phyloP scores from a whole-genome alignment of 495 filamentous ascomycete species.

The Pseudevernia furfuracea region DNA sequence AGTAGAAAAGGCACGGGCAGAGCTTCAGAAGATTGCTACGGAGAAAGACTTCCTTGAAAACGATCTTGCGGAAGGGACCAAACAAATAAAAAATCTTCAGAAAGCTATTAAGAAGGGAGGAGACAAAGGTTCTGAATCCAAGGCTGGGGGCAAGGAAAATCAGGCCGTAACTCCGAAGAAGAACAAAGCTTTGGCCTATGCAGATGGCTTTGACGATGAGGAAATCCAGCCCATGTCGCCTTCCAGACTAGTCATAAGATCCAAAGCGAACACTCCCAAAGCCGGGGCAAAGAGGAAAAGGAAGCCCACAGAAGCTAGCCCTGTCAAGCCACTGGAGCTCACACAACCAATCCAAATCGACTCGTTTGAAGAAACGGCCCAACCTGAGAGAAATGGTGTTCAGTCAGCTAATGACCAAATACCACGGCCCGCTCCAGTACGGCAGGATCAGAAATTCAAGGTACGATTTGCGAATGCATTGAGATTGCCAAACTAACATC shows the following conservation, averaged over 20 bases:
- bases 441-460: slow-evolving; percentile 17
- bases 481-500: background rate
- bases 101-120: slow-evolving; percentile 36
- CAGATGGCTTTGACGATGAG: slow-evolving; percentile 69
- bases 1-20: slow-evolving; percentile 47
- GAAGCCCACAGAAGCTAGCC: slow-evolving; percentile 46
- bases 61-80: slow-evolving; percentile 52
- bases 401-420: background rate
- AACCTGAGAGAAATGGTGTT: background rate
- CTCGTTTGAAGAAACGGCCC: slow-evolving; percentile 6
- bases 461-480: slow-evolving; percentile 3
- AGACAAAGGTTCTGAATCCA: slow-evolving; percentile 20
- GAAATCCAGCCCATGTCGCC: slow-evolving; percentile 56
- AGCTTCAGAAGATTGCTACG: slow-evolving; percentile 54
- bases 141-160: slow-evolving; percentile 20
- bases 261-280: slow-evolving; percentile 51
- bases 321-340: slow-evolving; percentile 44
- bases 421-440: background rate
- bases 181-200: slow-evolving; percentile 43
- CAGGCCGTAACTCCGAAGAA: slow-evolving; percentile 53
- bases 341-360: slow-evolving; percentile 29
- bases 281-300: slow-evolving; percentile 57
- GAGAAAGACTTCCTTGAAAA: slow-evolving; percentile 59
- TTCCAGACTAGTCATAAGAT: slow-evolving; percentile 44
- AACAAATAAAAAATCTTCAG: slow-evolving; percentile 42